Evolutionary conservation across 768 basidiomycete species (phyloP).

Genomic region (Amyloporia xantha): DNA sequence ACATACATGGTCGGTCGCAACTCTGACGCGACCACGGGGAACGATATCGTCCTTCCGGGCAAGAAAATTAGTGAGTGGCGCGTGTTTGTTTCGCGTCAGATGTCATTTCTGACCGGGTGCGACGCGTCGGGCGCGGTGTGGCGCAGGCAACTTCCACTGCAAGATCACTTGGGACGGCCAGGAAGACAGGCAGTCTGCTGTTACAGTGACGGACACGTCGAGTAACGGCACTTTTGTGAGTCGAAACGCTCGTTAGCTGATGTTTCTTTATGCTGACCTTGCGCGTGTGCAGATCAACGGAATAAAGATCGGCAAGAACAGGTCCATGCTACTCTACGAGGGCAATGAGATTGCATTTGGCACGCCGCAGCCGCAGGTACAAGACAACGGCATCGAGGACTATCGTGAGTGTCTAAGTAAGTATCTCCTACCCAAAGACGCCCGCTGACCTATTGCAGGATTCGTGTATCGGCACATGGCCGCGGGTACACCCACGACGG

Average conservation of each 20-base stretch:
- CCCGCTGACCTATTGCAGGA: constrained; percentile 32
- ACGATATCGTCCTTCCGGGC: constrained; percentile 57
- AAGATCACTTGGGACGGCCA: constrained; percentile 53
- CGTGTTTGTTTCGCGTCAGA: constrained; percentile 5
- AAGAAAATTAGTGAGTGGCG: constrained; percentile 63
- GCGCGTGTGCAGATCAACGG: constrained; percentile 53
- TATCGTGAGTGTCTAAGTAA: constrained; percentile 68
- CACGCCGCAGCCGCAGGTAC: constrained; percentile 38
- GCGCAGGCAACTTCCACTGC: constrained; percentile 49
- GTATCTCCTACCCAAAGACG: not conserved
- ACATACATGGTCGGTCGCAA: constrained; percentile 52
- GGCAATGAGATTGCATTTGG: constrained; percentile 91
- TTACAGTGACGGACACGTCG: constrained; percentile 50
- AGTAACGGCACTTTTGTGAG: constrained; percentile 73
- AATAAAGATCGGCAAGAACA: constrained; percentile 50
- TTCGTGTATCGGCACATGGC: constrained; percentile 69
- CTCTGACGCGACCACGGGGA: constrained; percentile 18
- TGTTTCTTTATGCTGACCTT: not conserved
- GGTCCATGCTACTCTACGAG: constrained; percentile 52
- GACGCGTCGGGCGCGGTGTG: constrained; percentile 19
- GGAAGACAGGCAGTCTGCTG: constrained; percentile 32
- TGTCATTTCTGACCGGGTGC: constrained; percentile 5
- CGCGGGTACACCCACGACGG: constrained; percentile 32
- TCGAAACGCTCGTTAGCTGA: too few relatives aligned
- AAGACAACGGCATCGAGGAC: constrained; percentile 48